phyloP scores from a whole-genome alignment of 2,329 filamentous ascomycete genomes.

The Alternaria longipes region DNA sequence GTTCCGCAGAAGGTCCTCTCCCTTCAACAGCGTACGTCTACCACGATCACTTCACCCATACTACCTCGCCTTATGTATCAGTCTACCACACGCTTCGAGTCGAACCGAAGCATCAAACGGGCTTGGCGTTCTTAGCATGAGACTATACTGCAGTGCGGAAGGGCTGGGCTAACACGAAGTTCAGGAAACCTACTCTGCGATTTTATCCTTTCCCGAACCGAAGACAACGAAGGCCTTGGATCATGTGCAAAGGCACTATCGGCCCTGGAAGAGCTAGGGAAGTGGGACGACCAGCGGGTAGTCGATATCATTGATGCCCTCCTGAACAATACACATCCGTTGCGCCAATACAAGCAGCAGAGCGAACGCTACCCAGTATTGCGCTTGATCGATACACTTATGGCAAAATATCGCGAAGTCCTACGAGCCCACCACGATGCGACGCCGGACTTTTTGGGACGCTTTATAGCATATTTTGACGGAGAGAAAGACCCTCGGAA shows the following conservation, averaged over 20 bases:
- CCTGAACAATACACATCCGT: slow-evolving; percentile 64
- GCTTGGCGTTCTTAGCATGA: neutral
- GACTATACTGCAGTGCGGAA: neutral
- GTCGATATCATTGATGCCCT: slow-evolving; percentile 62
- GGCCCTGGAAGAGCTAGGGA: slow-evolving; percentile 66
- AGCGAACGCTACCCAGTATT: slow-evolving; percentile 68
- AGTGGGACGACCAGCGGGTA: slow-evolving; percentile 67
- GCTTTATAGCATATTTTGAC: slow-evolving; percentile 70
- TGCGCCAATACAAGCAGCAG: slow-evolving; percentile 70
- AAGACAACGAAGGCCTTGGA: slow-evolving; percentile 62
- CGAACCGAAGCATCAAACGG: neutral
- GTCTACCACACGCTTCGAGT: neutral
- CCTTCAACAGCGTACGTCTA: slow-evolving; percentile 63
- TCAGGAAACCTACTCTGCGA: slow-evolving; percentile 66
- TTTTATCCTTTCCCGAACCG: slow-evolving; percentile 71
- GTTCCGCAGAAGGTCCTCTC: slow-evolving; percentile 65
- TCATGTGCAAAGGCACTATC: slow-evolving; percentile 67
- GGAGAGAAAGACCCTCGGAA: slow-evolving; percentile 76
- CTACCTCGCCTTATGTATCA: neutral
- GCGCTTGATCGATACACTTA: slow-evolving; percentile 67
- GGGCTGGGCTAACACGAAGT: neutral
- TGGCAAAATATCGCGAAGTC: slow-evolving; percentile 63
- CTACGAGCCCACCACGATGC: slow-evolving; percentile 62
- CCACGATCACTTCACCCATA: neutral
- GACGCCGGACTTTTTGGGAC: slow-evolving; percentile 64